Evolutionary conservation across 495 filamentous ascomycete species (phyloP), one percentile per base, ranked within the genome.

Genomic region (Aspergillus cristatus): DNA sequence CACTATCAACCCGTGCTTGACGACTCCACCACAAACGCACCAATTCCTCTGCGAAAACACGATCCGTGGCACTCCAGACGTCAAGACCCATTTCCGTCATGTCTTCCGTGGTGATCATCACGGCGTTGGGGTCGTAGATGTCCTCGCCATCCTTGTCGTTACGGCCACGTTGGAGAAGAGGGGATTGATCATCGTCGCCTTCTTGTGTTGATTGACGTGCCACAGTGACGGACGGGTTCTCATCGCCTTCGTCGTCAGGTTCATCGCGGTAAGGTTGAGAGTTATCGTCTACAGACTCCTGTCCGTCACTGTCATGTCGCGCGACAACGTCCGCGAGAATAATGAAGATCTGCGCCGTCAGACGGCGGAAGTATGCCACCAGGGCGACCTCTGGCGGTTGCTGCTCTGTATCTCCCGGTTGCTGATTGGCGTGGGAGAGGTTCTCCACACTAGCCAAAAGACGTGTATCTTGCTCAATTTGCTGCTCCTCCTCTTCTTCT

Each of bases 331-430:
- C 79, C 0, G 80, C 74, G 10, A 96, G 55, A 2, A 75, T 78
- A 1, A 70, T 66, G 31, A 98, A 60, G 20, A 93, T 69, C 34
- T 77, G 67, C 0, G 75, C 73, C 1, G 90, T 96, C 18, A 91
- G 60, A 3, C 86, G 76, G 54, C 94, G 91, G 65, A 98, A 98
- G 57, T 91, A 96, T 0, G 84, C 83, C 30, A 96, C 82, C 17
- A 94, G 66, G 3, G 84, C 79, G 48, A 90, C 77, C 54, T 91
- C 86, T 26, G 65, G 53, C 8, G 63, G 60, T 24, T 68, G 43
- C 41, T 63, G 47, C 45, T 41, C 40, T 25, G 50, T 26, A 33
- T 57, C 39, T 41, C 54, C 22, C 62, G 45, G 20, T 24, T 24
- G 20, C 66, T 74, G 31, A 53, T 68, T 17, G 24, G 66, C 55